Percentiles rank a stretch among this genome's conserved stretches.
Conservation (phyloP, 1,284 basidiomycete species). For the Porogramme epimiltina region DNA sequence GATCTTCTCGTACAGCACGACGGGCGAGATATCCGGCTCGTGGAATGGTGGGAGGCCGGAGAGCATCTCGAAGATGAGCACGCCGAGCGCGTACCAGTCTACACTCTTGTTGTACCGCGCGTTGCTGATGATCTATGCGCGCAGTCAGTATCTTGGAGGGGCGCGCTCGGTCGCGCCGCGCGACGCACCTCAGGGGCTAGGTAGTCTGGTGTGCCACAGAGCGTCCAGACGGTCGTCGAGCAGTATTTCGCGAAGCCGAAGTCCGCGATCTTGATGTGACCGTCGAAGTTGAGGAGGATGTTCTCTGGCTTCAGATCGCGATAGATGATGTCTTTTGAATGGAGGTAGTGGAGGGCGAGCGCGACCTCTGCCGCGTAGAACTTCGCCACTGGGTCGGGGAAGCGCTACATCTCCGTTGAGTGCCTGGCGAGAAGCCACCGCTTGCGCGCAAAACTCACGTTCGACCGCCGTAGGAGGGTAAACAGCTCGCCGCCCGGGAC, state of each 20-base stretch:
- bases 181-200: constrained; percentile 79
- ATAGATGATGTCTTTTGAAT: constrained; percentile 92
- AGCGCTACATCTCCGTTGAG: constrained; percentile 59
- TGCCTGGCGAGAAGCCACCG: neutral
- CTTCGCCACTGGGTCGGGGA: constrained; percentile 98
- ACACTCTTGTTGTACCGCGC: constrained; percentile 97
- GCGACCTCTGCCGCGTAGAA: constrained; percentile 99
- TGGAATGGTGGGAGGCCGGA: constrained; percentile 84
- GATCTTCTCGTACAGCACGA: constrained; percentile 80
- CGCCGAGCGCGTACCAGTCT: constrained; percentile 98
- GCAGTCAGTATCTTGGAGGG: constrained; percentile 2
- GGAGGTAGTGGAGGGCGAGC: constrained; percentile 91
- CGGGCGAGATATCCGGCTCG: constrained; percentile 64
- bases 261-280: constrained; percentile 98
- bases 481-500: constrained; percentile 98
- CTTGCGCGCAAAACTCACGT: constrained; percentile 52
- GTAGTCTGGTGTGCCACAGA: constrained; percentile 98
- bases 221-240: constrained; percentile 91
- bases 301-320: constrained; percentile 99
- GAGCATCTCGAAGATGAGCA: constrained; percentile 97
- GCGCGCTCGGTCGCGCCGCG: neutral
- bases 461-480: constrained; percentile 85
- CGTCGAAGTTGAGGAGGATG: constrained; percentile 90
- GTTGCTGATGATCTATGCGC: constrained; percentile 74
- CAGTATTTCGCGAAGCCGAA: constrained; percentile 97